These are phyloP conservation scores for Ogataea zsoltii DNA, from an alignment of 805 yeast genomes.

Conservation along the genomic window DNA sequence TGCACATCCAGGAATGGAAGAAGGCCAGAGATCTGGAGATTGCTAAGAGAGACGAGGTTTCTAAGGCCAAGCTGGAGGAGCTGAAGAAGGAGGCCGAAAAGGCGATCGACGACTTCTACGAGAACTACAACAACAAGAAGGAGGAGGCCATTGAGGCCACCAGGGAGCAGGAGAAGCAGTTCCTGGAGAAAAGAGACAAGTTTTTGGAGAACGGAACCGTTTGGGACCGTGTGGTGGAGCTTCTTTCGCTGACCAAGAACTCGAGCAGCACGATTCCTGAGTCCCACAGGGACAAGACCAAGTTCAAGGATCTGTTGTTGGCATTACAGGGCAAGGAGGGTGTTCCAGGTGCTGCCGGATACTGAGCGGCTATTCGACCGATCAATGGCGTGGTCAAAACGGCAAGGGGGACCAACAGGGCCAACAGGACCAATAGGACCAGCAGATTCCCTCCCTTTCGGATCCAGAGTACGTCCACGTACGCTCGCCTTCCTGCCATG, in stretches of 20 bases:
- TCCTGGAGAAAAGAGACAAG: slow-evolving; percentile 71
- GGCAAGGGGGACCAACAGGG: too few species aligned
- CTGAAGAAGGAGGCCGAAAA: slow-evolving; percentile 75
- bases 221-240: slow-evolving; percentile 57
- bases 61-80: slow-evolving; percentile 61
- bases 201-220: slow-evolving; percentile 50
- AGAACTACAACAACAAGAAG: slow-evolving; percentile 81
- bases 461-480: too few species aligned
- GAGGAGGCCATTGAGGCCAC: slow-evolving; percentile 67
- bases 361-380: too few species aligned
- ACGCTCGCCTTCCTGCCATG: too few species aligned
- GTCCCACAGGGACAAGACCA: slow-evolving; percentile 48
- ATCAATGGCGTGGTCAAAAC: too few species aligned
- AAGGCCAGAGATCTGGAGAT: slow-evolving; percentile 79
- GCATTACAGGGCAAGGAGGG: slow-evolving; percentile 56
- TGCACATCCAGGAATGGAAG: slow-evolving; percentile 74
- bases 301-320: slow-evolving; percentile 51
- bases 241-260: slow-evolving; percentile 38
- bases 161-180: slow-evolving; percentile 66
- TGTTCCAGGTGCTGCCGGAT: slow-evolving; percentile 60
- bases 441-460: too few species aligned
- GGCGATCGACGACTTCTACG: slow-evolving; percentile 89
- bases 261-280: slow-evolving; percentile 36
- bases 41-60: slow-evolving; percentile 72
- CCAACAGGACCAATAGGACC: too few species aligned